Base-by-base conservation (phyloP, 2,329 filamentous ascomycete genomes). In the Curvularia sp. region DNA sequence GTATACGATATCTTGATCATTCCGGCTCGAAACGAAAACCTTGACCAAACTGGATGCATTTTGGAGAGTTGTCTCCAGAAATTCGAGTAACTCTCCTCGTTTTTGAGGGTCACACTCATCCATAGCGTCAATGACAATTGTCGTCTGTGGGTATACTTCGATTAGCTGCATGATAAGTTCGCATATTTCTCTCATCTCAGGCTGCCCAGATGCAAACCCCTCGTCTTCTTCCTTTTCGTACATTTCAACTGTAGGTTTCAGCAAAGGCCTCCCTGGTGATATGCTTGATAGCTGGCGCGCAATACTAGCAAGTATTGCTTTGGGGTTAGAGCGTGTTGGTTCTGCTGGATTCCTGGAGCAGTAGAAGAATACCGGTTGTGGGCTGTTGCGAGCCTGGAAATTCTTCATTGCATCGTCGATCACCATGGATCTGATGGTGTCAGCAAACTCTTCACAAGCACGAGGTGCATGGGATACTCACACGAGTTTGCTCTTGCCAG, bases 111-210 rank as follows among this genome's bases (percentile, higher is more conserved):
- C 62, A 49, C 69, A 70, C 60, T 78, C 75, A 55, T 78, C 76
- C 19, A 78, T 57, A 18, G 72, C 75, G 55, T 78, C 74, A 34
- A 78, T 70, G 3, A 78, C 38, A 15, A 78, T 74, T 1, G 62
- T 74, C 3, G 67, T 65, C 41, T 52, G 49, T 36, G 59, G 57
- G 52, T 68, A 60, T 10, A 57, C 7, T 18, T 57, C 57, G 18
- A 67, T 54, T 23, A 76, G 55, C 39, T 68, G 49, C 19, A 8
- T 32, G 27, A 46, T 32, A 5, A 46, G 43, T 3, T 46, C 27
- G 27, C 43, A 21, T 12, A 21, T 21, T 5, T 30, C 27, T 30
- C 4, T 32, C 5, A 32, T 46, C 1, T 21, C 27, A 12, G 27
- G 43, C 5, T n/a, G 43, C 28, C 27, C 43, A 13, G 43, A 46